A percentile compares a stretch with the other conserved stretches of the same genome.
These are phyloP conservation scores for Aureobasidium sp. DNA, from an alignment of 2,329 filamentous ascomycete species.

Conservation along the genomic window DNA sequence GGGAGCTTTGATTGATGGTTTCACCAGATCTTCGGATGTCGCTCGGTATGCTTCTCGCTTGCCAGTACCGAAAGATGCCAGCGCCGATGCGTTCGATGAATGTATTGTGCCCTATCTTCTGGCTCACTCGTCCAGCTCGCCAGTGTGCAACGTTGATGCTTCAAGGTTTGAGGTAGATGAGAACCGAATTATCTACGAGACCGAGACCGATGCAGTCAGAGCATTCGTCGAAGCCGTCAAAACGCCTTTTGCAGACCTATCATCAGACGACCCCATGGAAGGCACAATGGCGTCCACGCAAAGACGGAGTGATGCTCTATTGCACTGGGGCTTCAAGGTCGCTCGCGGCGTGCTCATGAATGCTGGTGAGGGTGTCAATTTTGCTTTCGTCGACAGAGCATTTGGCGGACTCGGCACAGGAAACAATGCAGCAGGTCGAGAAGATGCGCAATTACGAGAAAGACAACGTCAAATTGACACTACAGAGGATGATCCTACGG, in stretches of 20 bases:
- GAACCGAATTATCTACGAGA: constrained; percentile 44
- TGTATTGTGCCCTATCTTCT: constrained; percentile 54
- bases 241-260: constrained; percentile 47
- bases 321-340: constrained; percentile 55
- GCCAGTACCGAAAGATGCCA: constrained; percentile 46
- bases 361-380: constrained; percentile 49
- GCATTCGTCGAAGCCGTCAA: constrained; percentile 50
- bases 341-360: constrained; percentile 54
- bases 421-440: constrained; percentile 32
- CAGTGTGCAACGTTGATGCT: constrained; percentile 50
- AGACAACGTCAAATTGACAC: constrained; percentile 43
- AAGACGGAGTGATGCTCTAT: constrained; percentile 37
- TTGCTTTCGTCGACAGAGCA: constrained; percentile 51
- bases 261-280: constrained; percentile 26
- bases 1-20: constrained; percentile 48
- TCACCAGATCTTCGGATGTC: constrained; percentile 39
- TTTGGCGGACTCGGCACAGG: constrained; percentile 53
- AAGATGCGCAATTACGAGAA: constrained; percentile 35
- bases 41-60: constrained; percentile 31
- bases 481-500: constrained; percentile 31
- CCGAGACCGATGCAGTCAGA: constrained; percentile 49
- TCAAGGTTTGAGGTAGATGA: constrained; percentile 53
- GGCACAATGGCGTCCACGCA: constrained; percentile 26
- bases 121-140: constrained; percentile 43
- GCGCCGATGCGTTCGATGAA: constrained; percentile 48